phyloP scores from a whole-genome alignment of 1,139 yeast genomes.

The Saccharomyces hybrid region DNA sequence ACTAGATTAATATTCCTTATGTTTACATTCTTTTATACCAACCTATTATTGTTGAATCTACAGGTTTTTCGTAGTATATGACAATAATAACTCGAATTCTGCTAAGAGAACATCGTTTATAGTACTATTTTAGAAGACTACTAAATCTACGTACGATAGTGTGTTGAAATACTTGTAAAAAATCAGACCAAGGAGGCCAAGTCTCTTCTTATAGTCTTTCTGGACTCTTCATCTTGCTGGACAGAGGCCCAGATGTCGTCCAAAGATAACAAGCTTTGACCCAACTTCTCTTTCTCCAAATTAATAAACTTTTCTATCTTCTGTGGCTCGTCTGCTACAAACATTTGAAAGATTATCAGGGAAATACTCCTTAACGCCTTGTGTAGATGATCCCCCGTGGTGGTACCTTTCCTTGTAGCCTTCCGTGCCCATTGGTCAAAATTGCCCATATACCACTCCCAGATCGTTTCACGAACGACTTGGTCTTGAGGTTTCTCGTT shows the following conservation, averaged over 20 bases:
- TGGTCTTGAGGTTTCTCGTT: slow-evolving; percentile 5
- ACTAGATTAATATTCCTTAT: not conserved
- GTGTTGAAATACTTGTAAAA: not conserved
- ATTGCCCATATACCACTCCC: slow-evolving; percentile 49
- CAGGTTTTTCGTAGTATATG: not conserved
- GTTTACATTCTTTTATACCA: not conserved
- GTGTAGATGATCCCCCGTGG: slow-evolving; percentile 33
- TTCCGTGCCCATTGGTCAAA: slow-evolving; percentile 45
- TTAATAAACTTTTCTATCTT: slow-evolving; percentile 32
- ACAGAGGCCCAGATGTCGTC: not conserved
- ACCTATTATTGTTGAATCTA: not conserved
- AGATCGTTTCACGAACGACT: slow-evolving; percentile 30
- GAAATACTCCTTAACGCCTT: slow-evolving; percentile 38
- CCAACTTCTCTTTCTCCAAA: slow-evolving; percentile 26
- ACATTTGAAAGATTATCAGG: slow-evolving; percentile 39
- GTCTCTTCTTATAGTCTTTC: not conserved
- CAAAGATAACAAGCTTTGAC: slow-evolving; percentile 4
- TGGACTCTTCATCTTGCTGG: not conserved
- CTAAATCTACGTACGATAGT: not conserved
- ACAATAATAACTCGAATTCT: not conserved
- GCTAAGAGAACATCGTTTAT: not conserved
- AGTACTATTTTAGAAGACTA: not conserved
- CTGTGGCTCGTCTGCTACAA: slow-evolving; percentile 30
- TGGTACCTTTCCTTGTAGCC: slow-evolving; percentile 40
- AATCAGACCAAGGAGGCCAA: not conserved